Evolutionary conservation across 2,329 filamentous ascomycete genomes (phyloP), one percentile per base, ranked within the genome.

Genomic region (Paramyrothecium roridum): DNA sequence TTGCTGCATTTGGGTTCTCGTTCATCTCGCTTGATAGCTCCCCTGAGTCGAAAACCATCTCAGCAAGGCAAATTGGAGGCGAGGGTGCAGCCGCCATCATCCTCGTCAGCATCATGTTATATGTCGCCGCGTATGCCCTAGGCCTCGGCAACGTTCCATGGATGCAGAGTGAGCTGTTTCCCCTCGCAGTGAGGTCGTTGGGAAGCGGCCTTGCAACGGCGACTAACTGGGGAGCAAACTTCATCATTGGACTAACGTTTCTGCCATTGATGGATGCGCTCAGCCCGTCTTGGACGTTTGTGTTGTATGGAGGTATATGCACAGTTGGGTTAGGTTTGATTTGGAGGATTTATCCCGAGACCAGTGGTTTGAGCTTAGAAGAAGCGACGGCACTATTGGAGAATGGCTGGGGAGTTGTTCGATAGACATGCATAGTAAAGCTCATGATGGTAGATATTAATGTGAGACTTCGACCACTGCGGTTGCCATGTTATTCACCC

Each of bases 131-230:
- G 1, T 98, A 96, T 68, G 93, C 93, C 1, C 78, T 93, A 2
- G 93, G 93, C 2, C 80, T 98, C 2, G 93, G 93, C 10, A 96
- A 92, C 64, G 91, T 98, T 3, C 93, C 93, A 0, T 98, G 93
- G 93, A 93, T 96, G 80, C 93, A 96, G 74, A 91, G 88, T 63
- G 93, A 98, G 74, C 82, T 96, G 33, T 97, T 97, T 67, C 89
- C 92, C 1, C 78, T 93, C 50, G 80, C 81, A 30, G 89, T 92
- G 48, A 85, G 90, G 50, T 86, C 87, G 4, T 72, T 91, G 2
- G 90, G 90, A 26, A 90, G 87, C 56, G 86, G 86, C 0, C 70
- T 91, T 6, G 83, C 88, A 2, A 93, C 93, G 8, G 88, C 87
- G 6, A 96, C 90, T 8, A 97, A 85, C 66, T 98, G 93, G 93